Evolutionary conservation across 495 filamentous ascomycete genomes (phyloP).

Genomic region (Daldinia caldariorum): DNA sequence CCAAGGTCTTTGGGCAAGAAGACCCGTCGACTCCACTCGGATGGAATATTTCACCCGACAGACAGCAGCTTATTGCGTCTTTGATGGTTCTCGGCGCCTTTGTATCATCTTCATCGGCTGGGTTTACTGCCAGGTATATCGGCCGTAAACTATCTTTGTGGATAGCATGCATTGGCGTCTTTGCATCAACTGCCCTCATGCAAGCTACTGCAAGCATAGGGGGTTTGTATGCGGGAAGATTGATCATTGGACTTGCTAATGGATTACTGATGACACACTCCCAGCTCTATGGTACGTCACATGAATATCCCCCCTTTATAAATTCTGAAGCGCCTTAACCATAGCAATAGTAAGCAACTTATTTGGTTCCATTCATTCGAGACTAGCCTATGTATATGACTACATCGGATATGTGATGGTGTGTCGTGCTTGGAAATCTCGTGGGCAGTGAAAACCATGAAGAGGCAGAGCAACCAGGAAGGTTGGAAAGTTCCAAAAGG

Average conservation of each 20-base stretch:
- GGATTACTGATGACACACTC: conserved; percentile 69
- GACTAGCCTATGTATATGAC: not conserved
- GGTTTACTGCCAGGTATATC: conserved; percentile 59
- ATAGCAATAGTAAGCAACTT: conserved; percentile 16
- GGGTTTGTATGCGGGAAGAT: conserved; percentile 64
- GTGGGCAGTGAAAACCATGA: not conserved
- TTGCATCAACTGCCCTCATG: conserved; percentile 65
- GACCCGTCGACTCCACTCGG: conserved; percentile 58
- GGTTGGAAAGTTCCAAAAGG: not conserved
- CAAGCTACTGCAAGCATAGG: conserved; percentile 63
- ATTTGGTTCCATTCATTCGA: not conserved
- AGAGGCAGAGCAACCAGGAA: not conserved
- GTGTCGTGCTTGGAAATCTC: too few species aligned
- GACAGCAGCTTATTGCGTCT: conserved; percentile 66
- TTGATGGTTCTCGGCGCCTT: conserved; percentile 71
- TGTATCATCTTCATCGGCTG: conserved; percentile 63
- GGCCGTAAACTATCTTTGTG: conserved; percentile 61
- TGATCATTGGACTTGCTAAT: conserved; percentile 66
- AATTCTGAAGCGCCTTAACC: not conserved
- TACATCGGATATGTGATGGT: too few species aligned
- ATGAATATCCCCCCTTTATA: not conserved
- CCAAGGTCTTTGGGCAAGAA: conserved; percentile 53
- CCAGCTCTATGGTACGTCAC: conserved; percentile 60
- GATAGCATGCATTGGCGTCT: conserved; percentile 60
- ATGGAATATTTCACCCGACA: conserved; percentile 63